These are phyloP conservation scores for Solanum hybrid DNA, from an alignment of 305 asterid genomes.

Conservation along the genomic window DNA sequence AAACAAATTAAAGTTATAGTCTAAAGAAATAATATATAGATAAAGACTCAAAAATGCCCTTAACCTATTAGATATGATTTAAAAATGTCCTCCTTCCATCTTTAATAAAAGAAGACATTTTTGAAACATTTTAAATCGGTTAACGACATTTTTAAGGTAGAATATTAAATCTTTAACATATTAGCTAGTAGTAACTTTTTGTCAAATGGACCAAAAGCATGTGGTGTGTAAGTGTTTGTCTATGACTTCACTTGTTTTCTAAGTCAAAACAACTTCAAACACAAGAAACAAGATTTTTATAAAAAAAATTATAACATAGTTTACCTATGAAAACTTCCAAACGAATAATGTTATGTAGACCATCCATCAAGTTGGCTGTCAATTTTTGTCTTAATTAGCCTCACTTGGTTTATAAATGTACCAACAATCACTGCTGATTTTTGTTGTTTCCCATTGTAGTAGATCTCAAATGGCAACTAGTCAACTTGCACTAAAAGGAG, in stretches of 20 bases:
- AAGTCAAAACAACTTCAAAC: not conserved
- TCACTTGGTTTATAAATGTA: not conserved
- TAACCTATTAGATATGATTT: not conserved
- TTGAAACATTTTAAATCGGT: not conserved
- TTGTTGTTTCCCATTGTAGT: not conserved
- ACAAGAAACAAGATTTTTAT: not conserved
- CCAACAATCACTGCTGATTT: not conserved
- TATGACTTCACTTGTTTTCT: not conserved
- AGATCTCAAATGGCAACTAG: not conserved
- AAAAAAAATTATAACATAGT: not conserved
- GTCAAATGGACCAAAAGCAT: not conserved
- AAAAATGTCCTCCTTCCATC: not conserved
- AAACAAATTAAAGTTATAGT: not conserved
- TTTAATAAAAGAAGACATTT: too few species aligned
- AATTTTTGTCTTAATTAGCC: not conserved
- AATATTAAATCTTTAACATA: not conserved
- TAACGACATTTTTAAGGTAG: not conserved
- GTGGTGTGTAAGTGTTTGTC: not conserved
- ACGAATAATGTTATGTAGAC: not conserved
- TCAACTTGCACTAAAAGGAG: not conserved
- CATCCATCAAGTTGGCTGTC: slow-evolving; percentile 5
- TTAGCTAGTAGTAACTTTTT: not conserved
- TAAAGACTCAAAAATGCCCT: not conserved
- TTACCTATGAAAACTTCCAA: not conserved
- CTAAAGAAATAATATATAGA: too few species aligned